A percentile compares a stretch with the other conserved stretches of the same genome.
These are phyloP conservation scores for Amylostereum chailletii DNA, from an alignment of 1,284 basidiomycete species.

Conservation along the genomic window DNA sequence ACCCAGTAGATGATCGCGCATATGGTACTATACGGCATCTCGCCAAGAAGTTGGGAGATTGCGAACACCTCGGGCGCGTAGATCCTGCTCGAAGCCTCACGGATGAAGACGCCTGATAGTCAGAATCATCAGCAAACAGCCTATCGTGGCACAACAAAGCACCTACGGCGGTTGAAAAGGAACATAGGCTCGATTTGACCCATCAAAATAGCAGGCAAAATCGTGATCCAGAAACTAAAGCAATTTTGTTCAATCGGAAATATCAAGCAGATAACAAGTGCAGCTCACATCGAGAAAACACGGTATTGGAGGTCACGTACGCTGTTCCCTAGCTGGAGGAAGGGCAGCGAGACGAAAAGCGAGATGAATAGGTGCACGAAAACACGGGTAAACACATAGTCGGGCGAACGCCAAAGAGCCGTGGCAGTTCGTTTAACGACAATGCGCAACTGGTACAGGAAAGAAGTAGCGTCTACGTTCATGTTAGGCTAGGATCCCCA, in stretches of 20 bases:
- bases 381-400: slow-evolving; percentile 78
- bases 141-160: background rate
- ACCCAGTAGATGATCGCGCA: slow-evolving; percentile 76
- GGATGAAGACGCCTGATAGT: slow-evolving; percentile 12
- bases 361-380: slow-evolving; percentile 76
- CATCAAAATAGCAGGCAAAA: slow-evolving; percentile 73
- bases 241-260: background rate
- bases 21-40: slow-evolving; percentile 70
- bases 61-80: slow-evolving; percentile 81
- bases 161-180: slow-evolving; percentile 66
- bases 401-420: slow-evolving; percentile 78
- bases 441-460: slow-evolving; percentile 70
- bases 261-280: background rate
- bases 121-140: background rate
- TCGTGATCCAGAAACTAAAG: slow-evolving; percentile 58
- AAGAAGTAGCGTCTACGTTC: slow-evolving; percentile 61
- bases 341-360: slow-evolving; percentile 76
- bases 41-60: slow-evolving; percentile 78
- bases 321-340: slow-evolving; percentile 68
- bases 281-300: slow-evolving; percentile 63
- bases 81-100: slow-evolving; percentile 52
- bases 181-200: slow-evolving; percentile 81
- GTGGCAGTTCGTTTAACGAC: slow-evolving; percentile 70
- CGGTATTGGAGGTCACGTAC: slow-evolving; percentile 76
- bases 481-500: slow-evolving; percentile 41